Evolutionary conservation across 345 rosid species (phyloP), one percentile per base, ranked within the genome.

Genomic region (Aquilaria yunnanensis): DNA sequence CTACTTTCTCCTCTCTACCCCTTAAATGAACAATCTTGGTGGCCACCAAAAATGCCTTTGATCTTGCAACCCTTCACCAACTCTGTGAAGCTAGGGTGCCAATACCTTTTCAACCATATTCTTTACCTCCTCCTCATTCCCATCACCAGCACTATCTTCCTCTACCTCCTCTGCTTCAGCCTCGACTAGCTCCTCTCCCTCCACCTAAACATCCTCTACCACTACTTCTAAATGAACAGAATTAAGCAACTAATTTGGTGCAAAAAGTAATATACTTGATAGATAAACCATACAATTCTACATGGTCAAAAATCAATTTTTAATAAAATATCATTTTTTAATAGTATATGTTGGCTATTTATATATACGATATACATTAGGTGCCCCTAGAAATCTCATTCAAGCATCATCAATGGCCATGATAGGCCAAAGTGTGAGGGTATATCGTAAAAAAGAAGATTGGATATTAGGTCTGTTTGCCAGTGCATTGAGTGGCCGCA

Each of bases 51-150:
- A 57, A 85, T 85, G 91, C 81, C 80, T 73, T 81, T 76, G 5
- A 60, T 32, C 30, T 59, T 77, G 67, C 88, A 85, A n/a, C 85
- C 83, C 23, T 78, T 80, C 67, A 80, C 88, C 9, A 78, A 12
- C 74, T 83, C 92, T 6, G 92, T 86, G 33, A 89, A 76, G 81
- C 93, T 89, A 12, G 88, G 90, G 32, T 89, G 86, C 78, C 96
- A 84, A 64, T 78, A 86, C 73, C 78, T 89, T 0, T 90, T 86
- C 11, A 86, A 89, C 52, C 85, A 89, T 76, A 67, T 89, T 70
- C 77, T 89, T 47, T 72, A 77, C 54, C 73, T 89, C 51, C 55
- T 75, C 41, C 71, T 86, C 55, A 30, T 86, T 12, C 96, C 92
- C 0, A 12, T 86, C 70, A 78, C 82, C 79, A 76, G 56, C 2